Conservation (phyloP, 148 eudicot genomes). For the Suaeda aralocaspica region DNA sequence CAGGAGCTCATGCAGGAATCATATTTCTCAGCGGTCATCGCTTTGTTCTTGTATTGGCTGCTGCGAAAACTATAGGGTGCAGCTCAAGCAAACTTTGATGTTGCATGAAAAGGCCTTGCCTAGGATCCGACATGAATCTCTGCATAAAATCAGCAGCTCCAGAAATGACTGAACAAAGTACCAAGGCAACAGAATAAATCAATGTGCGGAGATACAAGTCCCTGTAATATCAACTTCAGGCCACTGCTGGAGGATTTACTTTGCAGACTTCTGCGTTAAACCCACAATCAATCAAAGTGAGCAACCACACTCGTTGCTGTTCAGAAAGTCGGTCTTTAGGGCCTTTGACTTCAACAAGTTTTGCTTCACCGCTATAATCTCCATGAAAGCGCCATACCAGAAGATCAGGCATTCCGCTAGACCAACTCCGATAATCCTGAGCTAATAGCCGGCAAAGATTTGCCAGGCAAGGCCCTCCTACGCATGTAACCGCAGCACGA, state of each 20-base stretch:
- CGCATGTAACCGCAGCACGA: constrained; percentile 77
- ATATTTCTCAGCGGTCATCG: neutral
- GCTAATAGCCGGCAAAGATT: constrained; percentile 73
- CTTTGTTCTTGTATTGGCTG: neutral
- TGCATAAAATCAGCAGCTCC: neutral
- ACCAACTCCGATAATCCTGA: constrained; percentile 86
- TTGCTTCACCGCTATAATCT: constrained; percentile 79
- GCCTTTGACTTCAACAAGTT: constrained; percentile 96
- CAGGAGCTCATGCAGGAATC: neutral
- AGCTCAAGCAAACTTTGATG: neutral
- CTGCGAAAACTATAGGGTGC: neutral
- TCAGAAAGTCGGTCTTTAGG: constrained; percentile 89
- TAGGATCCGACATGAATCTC: neutral
- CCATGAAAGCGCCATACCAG: constrained; percentile 80
- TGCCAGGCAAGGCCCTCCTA: constrained; percentile 72
- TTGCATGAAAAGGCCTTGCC: neutral
- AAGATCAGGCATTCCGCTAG: constrained; percentile 94
- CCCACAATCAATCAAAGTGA: constrained; percentile 79
- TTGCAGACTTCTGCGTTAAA: constrained; percentile 75
- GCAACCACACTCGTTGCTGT: constrained; percentile 94
- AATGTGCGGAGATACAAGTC: neutral
- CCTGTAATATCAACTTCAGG: constrained; percentile 15
- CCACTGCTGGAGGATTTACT: constrained; percentile 43
- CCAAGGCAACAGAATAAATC: neutral
- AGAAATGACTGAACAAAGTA: neutral